Percentiles rank a stretch among this genome's conserved stretches.
phyloP scores from a whole-genome alignment of 2,329 filamentous ascomycete species.

The Penicillium sp. region DNA sequence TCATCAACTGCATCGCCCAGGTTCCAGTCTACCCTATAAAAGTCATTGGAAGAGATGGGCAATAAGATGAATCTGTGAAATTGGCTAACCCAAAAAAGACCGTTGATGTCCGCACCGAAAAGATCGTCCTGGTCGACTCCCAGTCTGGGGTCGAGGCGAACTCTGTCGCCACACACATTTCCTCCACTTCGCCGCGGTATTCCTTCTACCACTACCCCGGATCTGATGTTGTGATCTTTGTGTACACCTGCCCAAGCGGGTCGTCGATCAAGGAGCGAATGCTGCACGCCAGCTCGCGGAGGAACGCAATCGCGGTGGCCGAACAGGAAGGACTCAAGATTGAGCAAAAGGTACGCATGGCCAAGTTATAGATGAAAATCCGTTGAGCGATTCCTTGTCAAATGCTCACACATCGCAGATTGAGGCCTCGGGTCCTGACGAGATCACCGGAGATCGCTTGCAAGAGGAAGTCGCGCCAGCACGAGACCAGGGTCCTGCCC shows the following conservation, averaged over 20 bases:
- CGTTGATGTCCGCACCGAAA: constrained; percentile 49
- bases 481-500: constrained; percentile 47
- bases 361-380: background rate
- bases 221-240: constrained; percentile 53
- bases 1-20: too few species aligned
- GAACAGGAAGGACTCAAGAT: constrained; percentile 56
- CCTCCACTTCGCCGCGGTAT: constrained; percentile 55
- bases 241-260: constrained; percentile 60
- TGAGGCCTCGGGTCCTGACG: constrained; percentile 57
- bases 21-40: background rate
- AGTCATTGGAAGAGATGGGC: background rate
- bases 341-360: constrained; percentile 50
- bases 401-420: constrained; percentile 39
- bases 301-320: constrained; percentile 52
- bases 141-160: constrained; percentile 43
- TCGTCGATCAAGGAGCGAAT: constrained; percentile 64
- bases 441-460: constrained; percentile 53
- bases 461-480: constrained; percentile 52
- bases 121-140: constrained; percentile 50
- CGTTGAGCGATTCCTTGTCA: constrained; percentile 9
- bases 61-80: background rate
- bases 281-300: constrained; percentile 59
- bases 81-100: constrained; percentile 34
- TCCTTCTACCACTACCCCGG: constrained; percentile 56
- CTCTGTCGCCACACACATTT: constrained; percentile 48